These are phyloP conservation scores for Botrytis tulipae DNA, from an alignment of 2,329 filamentous ascomycete species.

Conservation along the genomic window DNA sequence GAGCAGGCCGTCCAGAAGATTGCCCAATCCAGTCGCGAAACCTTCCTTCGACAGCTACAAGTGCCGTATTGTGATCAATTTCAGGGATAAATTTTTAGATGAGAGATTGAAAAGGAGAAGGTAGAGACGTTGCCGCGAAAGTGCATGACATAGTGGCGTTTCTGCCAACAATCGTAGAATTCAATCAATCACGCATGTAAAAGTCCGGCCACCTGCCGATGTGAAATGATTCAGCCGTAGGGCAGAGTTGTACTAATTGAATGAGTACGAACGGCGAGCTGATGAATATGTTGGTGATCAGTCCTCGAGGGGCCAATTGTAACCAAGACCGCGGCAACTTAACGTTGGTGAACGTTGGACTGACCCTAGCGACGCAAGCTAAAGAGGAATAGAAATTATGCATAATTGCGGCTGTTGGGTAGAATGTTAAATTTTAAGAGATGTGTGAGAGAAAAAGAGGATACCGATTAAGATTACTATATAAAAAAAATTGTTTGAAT, in stretches of 20 bases:
- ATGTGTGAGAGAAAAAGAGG: not conserved
- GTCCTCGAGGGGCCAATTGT: conserved; percentile 23
- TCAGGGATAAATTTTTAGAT: not conserved
- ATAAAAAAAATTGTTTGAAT: not conserved
- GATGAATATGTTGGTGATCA: conserved; percentile 20
- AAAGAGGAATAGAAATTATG: conserved; percentile 12
- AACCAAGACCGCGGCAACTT: conserved; percentile 26
- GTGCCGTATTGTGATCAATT: not conserved
- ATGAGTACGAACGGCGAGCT: conserved; percentile 20
- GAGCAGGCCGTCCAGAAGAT: not conserved
- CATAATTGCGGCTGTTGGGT: conserved; percentile 13
- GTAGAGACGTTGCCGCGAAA: conserved; percentile 20
- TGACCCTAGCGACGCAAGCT: conserved; percentile 12
- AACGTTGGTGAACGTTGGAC: conserved; percentile 24
- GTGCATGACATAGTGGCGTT: conserved; percentile 21
- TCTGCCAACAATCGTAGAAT: conserved; percentile 21
- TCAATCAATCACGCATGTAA: conserved; percentile 22
- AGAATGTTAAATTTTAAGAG: not conserved
- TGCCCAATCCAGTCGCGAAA: not conserved
- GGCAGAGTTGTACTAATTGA: conserved; percentile 22
- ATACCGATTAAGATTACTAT: not conserved
- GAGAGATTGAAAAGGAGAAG: not conserved
- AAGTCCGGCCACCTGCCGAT: conserved; percentile 22
- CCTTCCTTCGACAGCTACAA: not conserved
- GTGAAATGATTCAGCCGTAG: conserved; percentile 21